phyloP scores from a whole-genome alignment of 768 basidiomycete genomes.

The Tylopilus rubrobrunneus region DNA sequence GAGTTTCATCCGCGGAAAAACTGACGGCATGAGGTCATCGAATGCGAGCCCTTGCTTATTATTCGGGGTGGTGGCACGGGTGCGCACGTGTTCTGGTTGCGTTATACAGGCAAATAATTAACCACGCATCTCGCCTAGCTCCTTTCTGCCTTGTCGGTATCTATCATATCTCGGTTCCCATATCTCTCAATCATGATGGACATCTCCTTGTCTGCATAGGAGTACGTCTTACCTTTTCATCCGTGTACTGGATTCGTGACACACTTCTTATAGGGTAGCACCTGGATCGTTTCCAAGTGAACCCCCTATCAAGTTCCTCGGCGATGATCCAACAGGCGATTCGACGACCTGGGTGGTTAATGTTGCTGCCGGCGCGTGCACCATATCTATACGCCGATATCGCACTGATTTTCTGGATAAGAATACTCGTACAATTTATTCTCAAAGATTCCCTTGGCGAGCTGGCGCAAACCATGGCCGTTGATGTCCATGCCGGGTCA shows the following conservation, averaged over 20 bases:
- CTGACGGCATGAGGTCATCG: background rate
- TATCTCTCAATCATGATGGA: background rate
- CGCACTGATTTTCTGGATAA: constrained; percentile 25
- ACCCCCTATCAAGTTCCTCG: background rate
- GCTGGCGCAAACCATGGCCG: constrained; percentile 42
- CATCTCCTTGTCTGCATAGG: constrained; percentile 31
- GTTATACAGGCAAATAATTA: background rate
- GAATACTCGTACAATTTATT: constrained; percentile 45
- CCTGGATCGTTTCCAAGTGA: background rate
- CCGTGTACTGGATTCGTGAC: background rate
- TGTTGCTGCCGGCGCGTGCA: constrained; percentile 6
- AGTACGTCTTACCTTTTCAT: background rate
- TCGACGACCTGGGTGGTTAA: background rate
- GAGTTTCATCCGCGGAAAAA: background rate
- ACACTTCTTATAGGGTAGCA: background rate
- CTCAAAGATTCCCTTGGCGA: constrained; percentile 54
- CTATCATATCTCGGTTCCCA: background rate
- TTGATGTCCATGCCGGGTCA: constrained; percentile 26
- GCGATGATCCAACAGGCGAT: background rate
- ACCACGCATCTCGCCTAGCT: background rate
- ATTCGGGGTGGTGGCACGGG: background rate
- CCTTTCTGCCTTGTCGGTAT: constrained; percentile 57
- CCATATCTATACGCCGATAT: background rate
- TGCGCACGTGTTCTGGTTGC: background rate
- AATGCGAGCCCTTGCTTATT: background rate